Evolutionary conservation across 352 stramenopile species (phyloP).

Genomic region (Globisporangium nodosum): DNA sequence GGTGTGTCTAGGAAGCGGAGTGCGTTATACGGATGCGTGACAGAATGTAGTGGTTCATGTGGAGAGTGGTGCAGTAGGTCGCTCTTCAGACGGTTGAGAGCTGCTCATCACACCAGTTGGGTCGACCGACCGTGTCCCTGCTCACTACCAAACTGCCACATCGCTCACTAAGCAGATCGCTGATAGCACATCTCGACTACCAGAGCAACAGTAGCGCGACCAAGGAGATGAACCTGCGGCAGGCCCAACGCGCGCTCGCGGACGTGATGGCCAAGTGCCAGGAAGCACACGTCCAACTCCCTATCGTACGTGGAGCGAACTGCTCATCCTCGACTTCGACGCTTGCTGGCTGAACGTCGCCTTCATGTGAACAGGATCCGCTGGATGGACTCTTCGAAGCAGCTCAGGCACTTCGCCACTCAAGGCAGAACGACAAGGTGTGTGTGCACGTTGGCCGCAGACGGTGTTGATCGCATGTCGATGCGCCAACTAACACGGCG

Average conservation of each 20-base stretch:
- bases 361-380: slow-evolving; percentile 23
- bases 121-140: background rate
- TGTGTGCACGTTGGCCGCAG: background rate
- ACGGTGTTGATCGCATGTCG: background rate
- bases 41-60: background rate
- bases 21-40: background rate
- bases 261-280: slow-evolving; percentile 60
- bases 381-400: slow-evolving; percentile 30
- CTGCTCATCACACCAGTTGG: background rate
- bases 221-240: slow-evolving; percentile 47
- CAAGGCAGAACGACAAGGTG: slow-evolving; percentile 36
- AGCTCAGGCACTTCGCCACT: slow-evolving; percentile 35
- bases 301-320: slow-evolving; percentile 17
- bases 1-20: background rate
- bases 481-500: background rate
- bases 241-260: slow-evolving; percentile 51
- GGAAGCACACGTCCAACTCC: slow-evolving; percentile 49
- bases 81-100: background rate
- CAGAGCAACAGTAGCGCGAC: background rate
- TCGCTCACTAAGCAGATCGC: background rate
- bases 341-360: background rate
- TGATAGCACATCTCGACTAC: background rate
- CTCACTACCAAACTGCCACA: background rate
- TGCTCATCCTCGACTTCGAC: background rate
- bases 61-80: background rate